Conservation (phyloP, 2,329 filamentous ascomycete genomes). For the Trichoderma breve region DNA sequence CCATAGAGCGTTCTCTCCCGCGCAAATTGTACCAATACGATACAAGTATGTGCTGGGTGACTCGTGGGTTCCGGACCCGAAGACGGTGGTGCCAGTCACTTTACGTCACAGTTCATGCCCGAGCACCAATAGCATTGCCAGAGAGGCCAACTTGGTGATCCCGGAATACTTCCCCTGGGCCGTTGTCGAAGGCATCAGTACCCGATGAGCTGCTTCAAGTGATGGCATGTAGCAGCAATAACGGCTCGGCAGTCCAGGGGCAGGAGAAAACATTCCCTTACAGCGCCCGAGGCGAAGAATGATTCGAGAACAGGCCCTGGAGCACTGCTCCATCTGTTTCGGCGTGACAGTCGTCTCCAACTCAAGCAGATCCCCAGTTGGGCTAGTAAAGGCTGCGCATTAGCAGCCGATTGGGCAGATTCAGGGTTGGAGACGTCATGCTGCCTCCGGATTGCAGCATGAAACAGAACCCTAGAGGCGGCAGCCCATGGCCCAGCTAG, state of each 20-base stretch:
- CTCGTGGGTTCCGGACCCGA: neutral
- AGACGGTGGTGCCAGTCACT: neutral
- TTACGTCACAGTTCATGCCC: conserved; percentile 8
- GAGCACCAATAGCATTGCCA: neutral
- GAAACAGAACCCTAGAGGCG: conserved; percentile 19
- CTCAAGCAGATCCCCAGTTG: conserved; percentile 9
- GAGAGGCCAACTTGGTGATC: neutral
- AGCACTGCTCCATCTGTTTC: neutral
- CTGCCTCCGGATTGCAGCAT: conserved; percentile 13
- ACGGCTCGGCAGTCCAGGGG: conserved; percentile 2
- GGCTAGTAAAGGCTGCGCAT: conserved; percentile 20
- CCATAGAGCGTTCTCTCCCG: neutral
- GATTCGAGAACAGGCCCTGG: conserved; percentile 18
- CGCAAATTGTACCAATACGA: neutral
- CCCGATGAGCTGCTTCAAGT: neutral
- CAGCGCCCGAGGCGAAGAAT: conserved; percentile 6
- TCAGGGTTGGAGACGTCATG: conserved; percentile 22
- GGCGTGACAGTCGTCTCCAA: neutral
- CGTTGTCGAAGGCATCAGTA: neutral
- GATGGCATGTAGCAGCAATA: neutral
- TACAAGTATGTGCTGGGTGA: neutral
- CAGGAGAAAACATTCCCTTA: neutral
- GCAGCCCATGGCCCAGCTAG: conserved; percentile 18
- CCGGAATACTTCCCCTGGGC: neutral
- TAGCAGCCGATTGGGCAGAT: conserved; percentile 23